Base-by-base conservation (phyloP, 306 rosid genomes). In the Bauhinia variegata region DNA sequence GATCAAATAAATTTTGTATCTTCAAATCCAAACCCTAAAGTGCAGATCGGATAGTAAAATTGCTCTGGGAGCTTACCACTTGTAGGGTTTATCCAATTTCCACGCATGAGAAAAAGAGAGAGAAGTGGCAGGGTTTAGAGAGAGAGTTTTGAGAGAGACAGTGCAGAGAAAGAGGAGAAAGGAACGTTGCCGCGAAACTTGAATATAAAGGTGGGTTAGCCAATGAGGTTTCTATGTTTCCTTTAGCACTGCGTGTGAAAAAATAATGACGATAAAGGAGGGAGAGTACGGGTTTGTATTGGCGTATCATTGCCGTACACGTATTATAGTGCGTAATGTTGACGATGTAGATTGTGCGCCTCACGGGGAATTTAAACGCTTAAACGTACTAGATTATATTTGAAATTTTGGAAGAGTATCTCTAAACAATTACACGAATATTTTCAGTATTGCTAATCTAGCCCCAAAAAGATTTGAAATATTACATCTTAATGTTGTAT, bases 141-240 rank as follows among this genome's bases (percentile, higher is more conserved):
- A 41, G 58, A 17, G 58, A 58, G 11, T 28, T 48, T 43, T 39
- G 51, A 75, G 73, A 60, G 49, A 67, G 75, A 76, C 52, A 19
- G 75, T n/a, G 65, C 12, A 33, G 51, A 42, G 72, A 31, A 13
- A 52, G 53, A 72, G 58, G 11, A 69, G 38, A 59, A n/a, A 31
- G 23, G 39, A 8, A 69, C 57, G 74, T 89, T 89, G 91, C 96
- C 96, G 95, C 95, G 96, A 89, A 89, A 87, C 89, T 87, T 89
- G 84, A 87, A 89, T 77, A 62, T 15, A 80, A 64, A 53, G 76
- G 54, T 19, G 16, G 43, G n/a, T 0, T 75, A 44, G 59, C 83
- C 85, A 75, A 73, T 74, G 8, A 56, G 61, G 68, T 33, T 67
- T 61, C 55, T 65, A 65, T 30, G 58, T 2, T 3, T 64, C 39